A percentile compares a stretch with the other conserved stretches of the same genome.
These are phyloP conservation scores for Eucalyptus grandis DNA, from an alignment of 345 rosid species.

Conservation along the genomic window DNA sequence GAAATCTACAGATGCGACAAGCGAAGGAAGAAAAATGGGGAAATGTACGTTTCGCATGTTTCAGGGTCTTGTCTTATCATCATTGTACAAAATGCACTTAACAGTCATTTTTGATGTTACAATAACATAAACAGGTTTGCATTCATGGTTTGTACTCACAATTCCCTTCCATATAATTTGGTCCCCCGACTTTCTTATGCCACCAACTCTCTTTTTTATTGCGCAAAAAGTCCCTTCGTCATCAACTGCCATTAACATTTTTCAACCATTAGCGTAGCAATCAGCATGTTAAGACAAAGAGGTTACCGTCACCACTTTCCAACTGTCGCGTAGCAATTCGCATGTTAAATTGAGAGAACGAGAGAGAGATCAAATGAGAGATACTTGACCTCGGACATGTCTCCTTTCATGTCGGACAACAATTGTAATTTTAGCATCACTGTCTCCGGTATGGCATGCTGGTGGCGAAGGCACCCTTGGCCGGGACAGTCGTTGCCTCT, in stretches of 20 bases:
- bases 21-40: too few relatives aligned
- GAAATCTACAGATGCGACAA: too few relatives aligned
- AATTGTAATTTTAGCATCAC: background rate
- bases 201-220: background rate
- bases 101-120: background rate
- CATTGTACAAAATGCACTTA: background rate
- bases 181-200: background rate
- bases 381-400: background rate
- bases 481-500: background rate
- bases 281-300: background rate
- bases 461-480: background rate
- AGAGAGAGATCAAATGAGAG: background rate
- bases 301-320: background rate
- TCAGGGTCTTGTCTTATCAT: background rate
- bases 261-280: background rate
- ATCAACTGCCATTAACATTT: background rate
- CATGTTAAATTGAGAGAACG: background rate
- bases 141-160: background rate
- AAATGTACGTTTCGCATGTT: too few relatives aligned
- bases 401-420: background rate
- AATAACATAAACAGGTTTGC: background rate
- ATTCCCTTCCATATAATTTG: background rate
- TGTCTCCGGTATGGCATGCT: background rate
- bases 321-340: background rate
- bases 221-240: background rate